Conservation (phyloP, 2,329 filamentous ascomycete genomes). For the Exophiala sideris region DNA sequence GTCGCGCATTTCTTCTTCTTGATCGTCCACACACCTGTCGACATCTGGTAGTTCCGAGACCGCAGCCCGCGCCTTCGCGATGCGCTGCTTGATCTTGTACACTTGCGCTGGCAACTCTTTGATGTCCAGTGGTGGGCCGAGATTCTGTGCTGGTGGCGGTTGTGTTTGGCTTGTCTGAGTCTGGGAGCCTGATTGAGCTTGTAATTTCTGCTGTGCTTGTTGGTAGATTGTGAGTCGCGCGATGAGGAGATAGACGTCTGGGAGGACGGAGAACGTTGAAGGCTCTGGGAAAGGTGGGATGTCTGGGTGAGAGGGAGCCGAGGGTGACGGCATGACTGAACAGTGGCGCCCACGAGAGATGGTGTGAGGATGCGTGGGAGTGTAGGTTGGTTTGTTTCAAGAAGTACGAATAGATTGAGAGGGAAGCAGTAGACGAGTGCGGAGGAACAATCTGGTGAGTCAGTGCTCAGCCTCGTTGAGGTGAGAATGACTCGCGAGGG, state of each 20-base stretch:
- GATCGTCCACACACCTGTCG: slow-evolving; percentile 42
- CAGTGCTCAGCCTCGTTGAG: not conserved
- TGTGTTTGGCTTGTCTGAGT: slow-evolving; percentile 2
- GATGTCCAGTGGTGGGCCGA: slow-evolving; percentile 48
- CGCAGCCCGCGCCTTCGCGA: slow-evolving; percentile 68
- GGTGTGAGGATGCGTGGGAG: too few species aligned
- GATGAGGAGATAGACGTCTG: slow-evolving; percentile 75
- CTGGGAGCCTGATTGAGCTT: slow-evolving; percentile 27
- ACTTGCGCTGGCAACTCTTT: slow-evolving; percentile 80
- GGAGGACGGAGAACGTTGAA: slow-evolving; percentile 79
- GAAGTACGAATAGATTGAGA: not conserved
- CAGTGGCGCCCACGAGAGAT: not conserved
- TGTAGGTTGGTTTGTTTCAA: too few species aligned
- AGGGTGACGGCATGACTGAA: slow-evolving; percentile 12
- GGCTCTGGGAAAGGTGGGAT: slow-evolving; percentile 63
- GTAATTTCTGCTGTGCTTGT: slow-evolving; percentile 49
- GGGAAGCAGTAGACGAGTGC: not conserved
- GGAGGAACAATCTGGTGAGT: not conserved
- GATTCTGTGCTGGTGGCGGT: slow-evolving; percentile 15
- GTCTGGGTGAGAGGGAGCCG: slow-evolving; percentile 13
- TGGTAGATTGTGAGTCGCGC: slow-evolving; percentile 54
- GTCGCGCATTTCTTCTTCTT: slow-evolving; percentile 42
- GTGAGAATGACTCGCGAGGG: not conserved
- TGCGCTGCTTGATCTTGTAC: slow-evolving; percentile 74
- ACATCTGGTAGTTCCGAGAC: slow-evolving; percentile 44